Conservation (phyloP, 202 grass and related monocot genomes). For the Miscanthus sacchariflorus region DNA sequence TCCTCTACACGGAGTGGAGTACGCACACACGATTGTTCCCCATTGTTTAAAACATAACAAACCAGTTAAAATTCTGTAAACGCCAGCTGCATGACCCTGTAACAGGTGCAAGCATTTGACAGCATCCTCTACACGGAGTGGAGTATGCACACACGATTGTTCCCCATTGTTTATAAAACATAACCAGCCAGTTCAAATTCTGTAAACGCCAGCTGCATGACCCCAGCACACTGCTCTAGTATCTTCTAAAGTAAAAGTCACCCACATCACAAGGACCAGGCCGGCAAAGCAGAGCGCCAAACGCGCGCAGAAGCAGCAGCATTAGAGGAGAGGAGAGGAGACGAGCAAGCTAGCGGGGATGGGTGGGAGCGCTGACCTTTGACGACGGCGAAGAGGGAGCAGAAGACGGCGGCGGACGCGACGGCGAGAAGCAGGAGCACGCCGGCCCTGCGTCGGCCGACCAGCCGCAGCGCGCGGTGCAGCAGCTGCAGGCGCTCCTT, state of each 20-base stretch:
- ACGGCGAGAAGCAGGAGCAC: conserved; percentile 73
- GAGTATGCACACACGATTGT: not conserved
- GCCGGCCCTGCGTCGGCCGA: conserved; percentile 55
- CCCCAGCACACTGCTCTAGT: not conserved
- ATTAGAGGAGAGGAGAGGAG: not conserved
- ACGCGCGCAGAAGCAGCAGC: not conserved
- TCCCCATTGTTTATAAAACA: not conserved
- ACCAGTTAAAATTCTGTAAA: conserved; percentile 20
- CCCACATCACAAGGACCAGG: not conserved
- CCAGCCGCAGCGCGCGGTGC: conserved; percentile 72
- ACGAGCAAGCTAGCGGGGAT: not conserved
- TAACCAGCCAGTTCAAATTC: conserved; percentile 19
- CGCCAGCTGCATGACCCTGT: not conserved
- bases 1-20: not conserved
- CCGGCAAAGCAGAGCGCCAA: not conserved
- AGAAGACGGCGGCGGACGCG: conserved; percentile 63
- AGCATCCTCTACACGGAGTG: not conserved
- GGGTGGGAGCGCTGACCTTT: conserved; percentile 49
- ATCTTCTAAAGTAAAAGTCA: not conserved
- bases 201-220: conserved; percentile 37
- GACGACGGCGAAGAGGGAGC: conserved; percentile 75
- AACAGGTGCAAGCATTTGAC: conserved; percentile 19
- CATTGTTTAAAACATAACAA: not conserved
- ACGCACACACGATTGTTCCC: not conserved
- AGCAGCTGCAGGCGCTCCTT: conserved; percentile 72